These are phyloP conservation scores for Marvania coccoides DNA, from an alignment of 139 green algal genomes.

Conservation along the genomic window DNA sequence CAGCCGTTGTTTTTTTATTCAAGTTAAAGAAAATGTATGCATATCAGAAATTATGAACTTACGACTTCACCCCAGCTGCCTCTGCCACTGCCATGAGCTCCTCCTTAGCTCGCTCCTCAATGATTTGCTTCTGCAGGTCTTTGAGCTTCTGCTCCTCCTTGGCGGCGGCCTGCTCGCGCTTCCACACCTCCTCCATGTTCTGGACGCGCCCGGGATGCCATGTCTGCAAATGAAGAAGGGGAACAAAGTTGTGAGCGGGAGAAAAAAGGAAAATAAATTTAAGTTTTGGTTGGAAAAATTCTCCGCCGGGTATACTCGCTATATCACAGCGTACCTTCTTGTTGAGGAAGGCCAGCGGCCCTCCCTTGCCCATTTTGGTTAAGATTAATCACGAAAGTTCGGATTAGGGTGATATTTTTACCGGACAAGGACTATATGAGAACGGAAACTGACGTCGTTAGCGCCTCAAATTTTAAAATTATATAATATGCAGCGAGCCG, in stretches of 20 bases:
- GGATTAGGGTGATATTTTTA: no score
- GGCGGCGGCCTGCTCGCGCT: conserved; percentile 69
- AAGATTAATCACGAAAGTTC: no score
- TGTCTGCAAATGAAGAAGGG: conserved; percentile 19
- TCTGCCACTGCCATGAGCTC: conserved; percentile 65
- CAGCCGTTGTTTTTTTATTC: no score
- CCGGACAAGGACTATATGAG: background rate
- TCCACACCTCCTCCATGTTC: conserved; percentile 89
- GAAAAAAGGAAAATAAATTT: background rate
- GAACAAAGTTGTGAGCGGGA: background rate
- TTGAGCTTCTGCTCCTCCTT: conserved; percentile 76
- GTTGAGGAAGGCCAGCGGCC: conserved; percentile 71
- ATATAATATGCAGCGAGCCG: background rate
- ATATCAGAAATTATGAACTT: no score
- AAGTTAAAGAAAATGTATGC: no score
- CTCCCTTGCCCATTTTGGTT: conserved; percentile 22
- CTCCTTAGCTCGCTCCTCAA: conserved; percentile 70
- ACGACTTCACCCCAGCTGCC: conserved; percentile 51
- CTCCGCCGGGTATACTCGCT: background rate
- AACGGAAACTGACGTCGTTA: no score
- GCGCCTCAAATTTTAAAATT: background rate
- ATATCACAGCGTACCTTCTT: conserved; percentile 58
- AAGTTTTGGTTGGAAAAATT: background rate
- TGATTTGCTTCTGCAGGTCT: conserved; percentile 79
- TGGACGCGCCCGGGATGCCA: conserved; percentile 69